phyloP scores from a whole-genome alignment of 106 monocot species.

The Narthecium ossifragum region DNA sequence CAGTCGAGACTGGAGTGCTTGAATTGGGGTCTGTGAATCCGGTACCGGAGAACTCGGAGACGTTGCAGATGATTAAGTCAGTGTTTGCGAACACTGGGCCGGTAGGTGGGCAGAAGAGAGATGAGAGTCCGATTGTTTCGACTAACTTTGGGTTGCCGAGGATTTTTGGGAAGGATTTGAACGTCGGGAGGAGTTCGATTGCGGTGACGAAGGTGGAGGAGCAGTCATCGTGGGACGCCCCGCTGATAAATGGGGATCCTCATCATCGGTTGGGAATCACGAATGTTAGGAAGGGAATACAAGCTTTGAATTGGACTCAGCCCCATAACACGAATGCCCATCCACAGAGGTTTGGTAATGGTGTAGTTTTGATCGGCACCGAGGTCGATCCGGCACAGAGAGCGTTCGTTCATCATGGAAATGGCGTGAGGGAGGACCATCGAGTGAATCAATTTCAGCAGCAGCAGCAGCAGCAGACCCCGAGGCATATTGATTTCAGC shows the following conservation, averaged over 20 bases:
- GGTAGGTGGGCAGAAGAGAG: neutral
- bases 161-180: slow-evolving; percentile 59
- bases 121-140: neutral
- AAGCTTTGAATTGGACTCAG: slow-evolving; percentile 3
- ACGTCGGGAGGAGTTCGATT: neutral
- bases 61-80: slow-evolving; percentile 18
- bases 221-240: neutral
- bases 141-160: slow-evolving; percentile 11
- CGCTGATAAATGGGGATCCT: too few relatives aligned
- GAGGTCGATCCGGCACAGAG: slow-evolving; percentile 7
- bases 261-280: too few relatives aligned
- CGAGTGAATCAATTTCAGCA: slow-evolving; percentile 17
- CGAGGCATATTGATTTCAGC: slow-evolving; percentile 24
- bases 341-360: slow-evolving; percentile 10
- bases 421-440: slow-evolving; percentile 2
- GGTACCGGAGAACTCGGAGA: slow-evolving; percentile 31
- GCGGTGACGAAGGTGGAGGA: slow-evolving; percentile 5
- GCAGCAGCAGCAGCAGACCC: slow-evolving; percentile 5
- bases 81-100: slow-evolving; percentile 10
- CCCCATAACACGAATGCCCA: neutral
- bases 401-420: neutral
- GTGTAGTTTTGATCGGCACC: neutral
- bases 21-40: slow-evolving; percentile 46
- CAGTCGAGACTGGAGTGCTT: slow-evolving; percentile 54
- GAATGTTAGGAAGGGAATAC: neutral